Evolutionary conservation across 495 filamentous ascomycete species (phyloP).

Genomic region (Cercophora newfieldiana): DNA sequence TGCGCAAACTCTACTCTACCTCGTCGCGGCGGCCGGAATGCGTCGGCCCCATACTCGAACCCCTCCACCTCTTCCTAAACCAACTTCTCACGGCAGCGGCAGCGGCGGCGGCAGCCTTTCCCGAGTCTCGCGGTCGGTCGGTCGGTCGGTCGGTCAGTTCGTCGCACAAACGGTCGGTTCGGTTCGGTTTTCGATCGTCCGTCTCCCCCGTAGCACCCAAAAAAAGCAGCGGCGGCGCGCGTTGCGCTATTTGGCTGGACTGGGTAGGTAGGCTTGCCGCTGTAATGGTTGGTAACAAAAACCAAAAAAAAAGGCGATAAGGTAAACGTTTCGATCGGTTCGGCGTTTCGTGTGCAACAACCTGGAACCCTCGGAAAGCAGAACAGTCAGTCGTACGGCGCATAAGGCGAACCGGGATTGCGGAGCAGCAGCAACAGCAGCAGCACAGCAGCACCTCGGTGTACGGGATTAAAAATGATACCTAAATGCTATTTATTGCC

Average conservation of each 20-base stretch:
- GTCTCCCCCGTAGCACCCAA: too few species aligned
- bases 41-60: slow-evolving; percentile 18
- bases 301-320: too few species aligned
- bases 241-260: not conserved
- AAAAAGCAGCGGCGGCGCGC: not conserved
- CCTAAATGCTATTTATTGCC: not conserved
- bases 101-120: not conserved
- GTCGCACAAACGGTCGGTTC: too few species aligned
- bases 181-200: too few species aligned
- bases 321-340: too few species aligned
- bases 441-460: too few species aligned
- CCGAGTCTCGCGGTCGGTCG: not conserved
- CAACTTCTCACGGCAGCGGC: not conserved
- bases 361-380: too few species aligned
- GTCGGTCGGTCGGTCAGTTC: not conserved
- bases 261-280: too few species aligned
- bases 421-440: too few species aligned
- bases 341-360: too few species aligned
- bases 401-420: too few species aligned
- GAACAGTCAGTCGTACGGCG: too few species aligned
- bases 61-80: not conserved
- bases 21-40: slow-evolving; percentile 14
- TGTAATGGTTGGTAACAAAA: not conserved
- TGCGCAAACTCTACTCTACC: slow-evolving; percentile 11
- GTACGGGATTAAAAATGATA: not conserved